Conservation (phyloP, 176 grass and related monocot genomes). For the Phyllostachys edulis region DNA sequence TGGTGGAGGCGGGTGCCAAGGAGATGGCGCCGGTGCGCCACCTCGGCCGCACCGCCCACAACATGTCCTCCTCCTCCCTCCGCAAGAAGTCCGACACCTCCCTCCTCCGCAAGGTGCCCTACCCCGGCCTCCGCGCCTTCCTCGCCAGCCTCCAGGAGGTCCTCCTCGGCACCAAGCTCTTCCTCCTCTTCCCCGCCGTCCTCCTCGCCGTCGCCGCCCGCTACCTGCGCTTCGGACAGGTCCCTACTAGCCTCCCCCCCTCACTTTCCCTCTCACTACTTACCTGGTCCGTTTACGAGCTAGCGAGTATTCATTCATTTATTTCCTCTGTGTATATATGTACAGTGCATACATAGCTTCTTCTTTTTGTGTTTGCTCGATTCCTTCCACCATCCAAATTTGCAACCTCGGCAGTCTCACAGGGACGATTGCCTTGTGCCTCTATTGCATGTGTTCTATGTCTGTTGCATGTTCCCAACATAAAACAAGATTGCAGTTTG, state of each 20-base stretch:
- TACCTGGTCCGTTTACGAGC: neutral
- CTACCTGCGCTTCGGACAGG: conserved; percentile 49
- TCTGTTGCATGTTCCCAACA: neutral
- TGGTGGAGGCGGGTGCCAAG: conserved; percentile 22
- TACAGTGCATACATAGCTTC: neutral
- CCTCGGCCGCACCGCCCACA: conserved; percentile 66
- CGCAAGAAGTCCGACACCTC: conserved; percentile 76
- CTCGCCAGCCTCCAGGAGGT: conserved; percentile 75
- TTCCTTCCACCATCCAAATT: neutral
- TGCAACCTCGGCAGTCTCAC: too few relatives aligned
- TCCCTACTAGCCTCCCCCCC: neutral
- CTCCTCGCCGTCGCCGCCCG: conserved; percentile 52
- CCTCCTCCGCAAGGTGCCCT: conserved; percentile 73
- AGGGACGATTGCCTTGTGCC: neutral
- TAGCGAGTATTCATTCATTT: neutral
- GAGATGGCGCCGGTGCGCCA: conserved; percentile 17
- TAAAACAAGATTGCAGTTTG: neutral
- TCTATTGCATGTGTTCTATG: neutral
- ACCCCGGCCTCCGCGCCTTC: conserved; percentile 31
- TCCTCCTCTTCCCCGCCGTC: conserved; percentile 72
- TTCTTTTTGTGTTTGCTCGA: neutral
- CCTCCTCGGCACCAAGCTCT: conserved; percentile 77
- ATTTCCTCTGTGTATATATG: neutral
- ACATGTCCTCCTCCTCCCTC: conserved; percentile 79
- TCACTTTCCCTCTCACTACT: neutral